A percentile compares a stretch with the other conserved stretches of the same genome.
These are phyloP conservation scores for Saccharomycopsis microspora DNA, from an alignment of 805 yeast genomes.

Conservation along the genomic window DNA sequence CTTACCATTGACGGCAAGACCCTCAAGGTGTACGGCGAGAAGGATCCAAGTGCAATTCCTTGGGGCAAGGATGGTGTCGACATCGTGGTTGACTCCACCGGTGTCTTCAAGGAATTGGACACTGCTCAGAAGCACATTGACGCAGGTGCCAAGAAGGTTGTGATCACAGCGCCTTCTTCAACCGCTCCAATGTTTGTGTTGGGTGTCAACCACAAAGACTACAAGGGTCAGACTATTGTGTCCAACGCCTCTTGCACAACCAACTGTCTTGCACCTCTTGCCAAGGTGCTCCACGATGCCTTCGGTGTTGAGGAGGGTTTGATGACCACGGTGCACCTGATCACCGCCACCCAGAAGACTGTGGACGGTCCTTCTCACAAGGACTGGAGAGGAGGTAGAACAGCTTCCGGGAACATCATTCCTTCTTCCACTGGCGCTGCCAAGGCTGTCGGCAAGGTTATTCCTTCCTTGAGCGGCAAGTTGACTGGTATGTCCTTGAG, in stretches of 20 bases:
- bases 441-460: slow-evolving; percentile 66
- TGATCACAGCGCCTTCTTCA: slow-evolving; percentile 61
- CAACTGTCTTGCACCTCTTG: slow-evolving; percentile 66
- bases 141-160: slow-evolving; percentile 66
- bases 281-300: slow-evolving; percentile 53
- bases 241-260: slow-evolving; percentile 70
- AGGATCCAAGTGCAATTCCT: slow-evolving; percentile 58
- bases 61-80: slow-evolving; percentile 56
- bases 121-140: slow-evolving; percentile 59
- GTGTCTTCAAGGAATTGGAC: slow-evolving; percentile 56
- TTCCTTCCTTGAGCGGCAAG: slow-evolving; percentile 61
- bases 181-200: slow-evolving; percentile 67
- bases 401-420: slow-evolving; percentile 65
- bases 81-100: slow-evolving; percentile 60
- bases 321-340: slow-evolving; percentile 66
- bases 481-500: slow-evolving; percentile 66
- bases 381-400: slow-evolving; percentile 77
- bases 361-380: slow-evolving; percentile 72
- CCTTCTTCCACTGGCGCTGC: slow-evolving; percentile 75
- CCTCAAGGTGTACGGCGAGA: slow-evolving; percentile 46
- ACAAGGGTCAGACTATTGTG: slow-evolving; percentile 46
- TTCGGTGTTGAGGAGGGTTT: slow-evolving; percentile 66
- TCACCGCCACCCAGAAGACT: slow-evolving; percentile 64
- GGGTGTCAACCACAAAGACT: slow-evolving; percentile 56
- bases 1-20: slow-evolving; percentile 54